phyloP scores from a whole-genome alignment of 2,329 filamentous ascomycete genomes.

The Hypomyces perniciosus region DNA sequence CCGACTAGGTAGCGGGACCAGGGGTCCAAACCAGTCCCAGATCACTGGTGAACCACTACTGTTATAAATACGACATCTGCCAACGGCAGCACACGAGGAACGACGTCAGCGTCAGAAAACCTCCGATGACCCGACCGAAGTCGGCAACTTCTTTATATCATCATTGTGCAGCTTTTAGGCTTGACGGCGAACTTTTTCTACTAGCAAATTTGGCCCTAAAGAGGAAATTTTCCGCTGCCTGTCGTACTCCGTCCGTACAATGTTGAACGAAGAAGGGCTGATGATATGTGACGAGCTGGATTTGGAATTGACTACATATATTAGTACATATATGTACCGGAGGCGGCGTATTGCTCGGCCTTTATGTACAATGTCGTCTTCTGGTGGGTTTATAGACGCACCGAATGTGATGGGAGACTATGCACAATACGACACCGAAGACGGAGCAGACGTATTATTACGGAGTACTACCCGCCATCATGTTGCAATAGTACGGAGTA shows the following conservation, averaged over 20 bases:
- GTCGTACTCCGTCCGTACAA: not conserved
- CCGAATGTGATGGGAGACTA: not conserved
- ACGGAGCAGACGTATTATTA: not conserved
- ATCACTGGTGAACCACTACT: constrained; percentile 12
- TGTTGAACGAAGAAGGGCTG: too few species aligned
- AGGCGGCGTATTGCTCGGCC: constrained; percentile 2
- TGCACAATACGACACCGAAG: constrained; percentile 3
- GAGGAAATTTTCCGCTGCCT: not conserved
- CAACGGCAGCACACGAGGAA: not conserved
- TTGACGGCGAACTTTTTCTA: too few species aligned
- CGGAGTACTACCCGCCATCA: not conserved
- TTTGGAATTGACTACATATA: not conserved
- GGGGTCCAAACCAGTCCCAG: constrained; percentile 5
- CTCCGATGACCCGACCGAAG: constrained; percentile 3
- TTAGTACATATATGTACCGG: not conserved
- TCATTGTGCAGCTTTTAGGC: too few species aligned
- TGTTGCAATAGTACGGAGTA: not conserved
- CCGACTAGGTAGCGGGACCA: constrained; percentile 10
- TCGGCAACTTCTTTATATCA: not conserved
- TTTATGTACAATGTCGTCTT: not conserved
- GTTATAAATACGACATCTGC: constrained; percentile 26
- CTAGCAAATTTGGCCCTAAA: not conserved
- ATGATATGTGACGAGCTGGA: not conserved
- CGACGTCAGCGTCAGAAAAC: not conserved
- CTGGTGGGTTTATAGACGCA: not conserved